Percentiles rank a stretch among this genome's conserved stretches.
These are phyloP conservation scores for Pseudozyma sp. DNA, from an alignment of 1,284 basidiomycete species.

Conservation along the genomic window DNA sequence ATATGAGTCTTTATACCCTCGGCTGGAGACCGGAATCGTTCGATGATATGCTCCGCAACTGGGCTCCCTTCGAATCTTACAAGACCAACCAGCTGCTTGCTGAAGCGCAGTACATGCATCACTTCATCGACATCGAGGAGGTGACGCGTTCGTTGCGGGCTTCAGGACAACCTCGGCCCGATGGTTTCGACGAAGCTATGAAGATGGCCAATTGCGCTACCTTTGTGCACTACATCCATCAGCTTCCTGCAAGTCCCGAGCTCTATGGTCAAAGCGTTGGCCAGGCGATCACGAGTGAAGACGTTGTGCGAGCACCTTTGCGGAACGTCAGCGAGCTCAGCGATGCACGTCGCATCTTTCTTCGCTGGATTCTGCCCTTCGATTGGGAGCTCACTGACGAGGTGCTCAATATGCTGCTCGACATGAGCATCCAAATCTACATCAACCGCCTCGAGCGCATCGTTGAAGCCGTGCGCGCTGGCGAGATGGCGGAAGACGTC, in stretches of 20 bases:
- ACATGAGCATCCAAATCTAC: slow-evolving; percentile 61
- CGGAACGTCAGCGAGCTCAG: slow-evolving; percentile 52
- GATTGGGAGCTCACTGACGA: slow-evolving; percentile 43
- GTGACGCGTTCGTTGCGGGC: slow-evolving; percentile 33
- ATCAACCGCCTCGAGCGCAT: slow-evolving; percentile 43
- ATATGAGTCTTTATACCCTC: slow-evolving; percentile 38
- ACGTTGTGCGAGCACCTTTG: slow-evolving; percentile 29
- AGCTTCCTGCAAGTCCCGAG: slow-evolving; percentile 33
- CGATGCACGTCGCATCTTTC: slow-evolving; percentile 54
- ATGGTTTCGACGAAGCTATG: slow-evolving; percentile 49
- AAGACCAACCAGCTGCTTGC: slow-evolving; percentile 56
- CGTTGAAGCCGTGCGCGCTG: slow-evolving; percentile 16
- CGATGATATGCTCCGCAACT: slow-evolving; percentile 49
- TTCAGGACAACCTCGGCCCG: slow-evolving; percentile 18
- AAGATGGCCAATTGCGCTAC: slow-evolving; percentile 59
- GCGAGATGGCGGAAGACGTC: slow-evolving; percentile 31
- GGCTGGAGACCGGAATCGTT: slow-evolving; percentile 46
- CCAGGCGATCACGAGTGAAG: slow-evolving; percentile 24
- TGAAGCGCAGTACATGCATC: slow-evolving; percentile 48
- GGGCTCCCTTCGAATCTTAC: slow-evolving; percentile 54
- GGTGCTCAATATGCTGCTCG: slow-evolving; percentile 51
- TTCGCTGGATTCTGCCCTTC: slow-evolving; percentile 51
- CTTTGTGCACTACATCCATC: slow-evolving; percentile 59
- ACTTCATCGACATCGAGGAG: slow-evolving; percentile 55
- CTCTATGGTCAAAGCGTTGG: slow-evolving; percentile 28